Percentiles rank a stretch among this genome's conserved stretches.
Conservation (phyloP, 140 eudicot genomes). For the Ambrosia hybrid region DNA sequence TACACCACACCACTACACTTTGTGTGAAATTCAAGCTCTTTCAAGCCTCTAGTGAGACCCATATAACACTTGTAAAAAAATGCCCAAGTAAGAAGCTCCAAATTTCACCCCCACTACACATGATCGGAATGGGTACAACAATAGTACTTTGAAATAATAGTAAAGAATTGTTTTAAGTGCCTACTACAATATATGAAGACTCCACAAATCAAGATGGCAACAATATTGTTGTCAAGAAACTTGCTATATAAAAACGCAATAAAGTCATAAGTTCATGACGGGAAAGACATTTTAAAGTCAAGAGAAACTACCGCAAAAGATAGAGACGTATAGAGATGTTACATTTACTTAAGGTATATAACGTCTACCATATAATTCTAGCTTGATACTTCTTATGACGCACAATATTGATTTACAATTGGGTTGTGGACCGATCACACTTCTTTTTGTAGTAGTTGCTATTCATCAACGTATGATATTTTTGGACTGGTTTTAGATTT, state of each 20-base stretch:
- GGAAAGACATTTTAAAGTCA: neutral
- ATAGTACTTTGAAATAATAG: neutral
- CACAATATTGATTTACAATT: neutral
- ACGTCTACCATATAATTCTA: no score
- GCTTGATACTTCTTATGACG: no score
- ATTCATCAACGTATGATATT: neutral
- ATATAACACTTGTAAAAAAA: no score
- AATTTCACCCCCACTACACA: no score
- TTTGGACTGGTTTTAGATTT: no score
- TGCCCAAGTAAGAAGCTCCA: no score
- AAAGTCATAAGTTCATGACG: neutral
- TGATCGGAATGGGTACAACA: neutral
- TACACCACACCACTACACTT: no score
- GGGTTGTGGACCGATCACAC: neutral
- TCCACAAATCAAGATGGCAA: neutral
- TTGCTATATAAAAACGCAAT: neutral
- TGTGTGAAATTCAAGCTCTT: no score
- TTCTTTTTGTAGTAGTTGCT: neutral
- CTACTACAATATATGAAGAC: neutral
- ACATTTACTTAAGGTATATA: no score
- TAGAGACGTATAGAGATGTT: no score
- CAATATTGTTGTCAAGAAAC: neutral
- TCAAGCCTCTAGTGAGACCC: no score
- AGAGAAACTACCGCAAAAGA: neutral
- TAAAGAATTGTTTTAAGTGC: neutral